Percentiles rank a stretch among this genome's conserved stretches.
phyloP scores from a whole-genome alignment of 768 basidiomycete species.

The Terana coerulea region DNA sequence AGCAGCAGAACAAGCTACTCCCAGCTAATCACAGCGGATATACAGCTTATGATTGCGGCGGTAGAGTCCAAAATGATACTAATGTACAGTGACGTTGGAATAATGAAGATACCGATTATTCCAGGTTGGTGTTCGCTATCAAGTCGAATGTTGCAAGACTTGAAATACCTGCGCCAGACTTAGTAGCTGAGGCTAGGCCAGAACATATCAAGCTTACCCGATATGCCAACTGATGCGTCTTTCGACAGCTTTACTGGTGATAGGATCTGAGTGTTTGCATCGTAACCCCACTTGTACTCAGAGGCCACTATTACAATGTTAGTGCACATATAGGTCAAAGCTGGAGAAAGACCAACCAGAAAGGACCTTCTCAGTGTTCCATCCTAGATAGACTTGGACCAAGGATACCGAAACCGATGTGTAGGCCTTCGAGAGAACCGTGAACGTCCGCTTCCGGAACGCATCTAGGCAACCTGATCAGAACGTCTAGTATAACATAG shows the following conservation, averaged over 20 bases:
- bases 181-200: background rate
- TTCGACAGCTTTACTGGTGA: constrained; percentile 29
- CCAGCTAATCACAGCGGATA: too few species aligned
- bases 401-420: constrained; percentile 52
- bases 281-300: constrained; percentile 48
- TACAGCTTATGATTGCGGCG: too few species aligned
- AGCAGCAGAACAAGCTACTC: too few species aligned
- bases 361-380: constrained; percentile 31
- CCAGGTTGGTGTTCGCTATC: constrained; percentile 6
- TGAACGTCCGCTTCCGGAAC: constrained; percentile 56
- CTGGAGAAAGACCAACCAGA: constrained; percentile 23
- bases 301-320: constrained; percentile 33
- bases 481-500: background rate
- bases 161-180: constrained; percentile 1
- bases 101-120: background rate
- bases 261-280: constrained; percentile 42
- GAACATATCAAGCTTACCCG: background rate
- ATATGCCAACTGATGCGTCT: background rate
- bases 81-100: background rate
- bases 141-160: constrained; percentile 11
- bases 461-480: constrained; percentile 35
- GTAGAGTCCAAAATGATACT: background rate
- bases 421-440: constrained; percentile 60
- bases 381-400: constrained; percentile 55
- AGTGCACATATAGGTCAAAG: background rate